Conservation (phyloP, 768 basidiomycete genomes). For the Boletus tomentosulus region DNA sequence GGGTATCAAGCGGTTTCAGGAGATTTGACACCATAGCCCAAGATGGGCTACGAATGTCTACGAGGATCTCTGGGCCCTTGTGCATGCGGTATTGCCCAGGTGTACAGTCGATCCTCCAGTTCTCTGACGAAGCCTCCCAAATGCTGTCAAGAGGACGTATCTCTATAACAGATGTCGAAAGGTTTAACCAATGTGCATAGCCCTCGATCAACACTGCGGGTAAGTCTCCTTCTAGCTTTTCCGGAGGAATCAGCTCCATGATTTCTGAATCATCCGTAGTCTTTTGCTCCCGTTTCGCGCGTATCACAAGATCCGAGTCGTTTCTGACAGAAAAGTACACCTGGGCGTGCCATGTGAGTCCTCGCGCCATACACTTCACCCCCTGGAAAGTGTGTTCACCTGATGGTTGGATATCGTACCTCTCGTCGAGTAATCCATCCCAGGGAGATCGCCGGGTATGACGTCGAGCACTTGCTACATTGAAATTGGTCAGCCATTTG, state of each 20-base stretch:
- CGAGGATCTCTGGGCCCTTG: slow-evolving; percentile 7
- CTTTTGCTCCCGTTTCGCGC: neutral
- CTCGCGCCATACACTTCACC: neutral
- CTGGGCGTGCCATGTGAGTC: neutral
- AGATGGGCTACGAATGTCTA: slow-evolving; percentile 28
- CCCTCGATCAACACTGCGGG: slow-evolving; percentile 19
- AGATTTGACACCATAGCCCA: slow-evolving; percentile 24
- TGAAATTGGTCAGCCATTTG: neutral
- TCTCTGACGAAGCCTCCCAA: slow-evolving; percentile 22
- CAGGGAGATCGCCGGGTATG: slow-evolving; percentile 17
- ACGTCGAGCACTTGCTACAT: slow-evolving; percentile 13
- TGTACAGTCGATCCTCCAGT: slow-evolving; percentile 23
- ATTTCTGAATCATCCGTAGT: neutral
- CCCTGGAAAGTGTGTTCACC: slow-evolving; percentile 2
- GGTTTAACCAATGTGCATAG: slow-evolving; percentile 29
- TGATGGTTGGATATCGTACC: slow-evolving; percentile 15
- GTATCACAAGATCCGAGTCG: slow-evolving; percentile 9
- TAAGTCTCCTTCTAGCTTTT: slow-evolving; percentile 21
- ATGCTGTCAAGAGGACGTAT: slow-evolving; percentile 21
- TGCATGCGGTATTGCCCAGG: slow-evolving; percentile 3
- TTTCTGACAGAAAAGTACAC: slow-evolving; percentile 12
- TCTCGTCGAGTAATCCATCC: slow-evolving; percentile 22
- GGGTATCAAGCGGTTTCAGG: slow-evolving; percentile 20
- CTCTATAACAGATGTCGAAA: slow-evolving; percentile 22
- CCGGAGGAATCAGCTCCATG: slow-evolving; percentile 21